Percentiles rank a stretch among this genome's conserved stretches.
Evolutionary conservation across 2,329 filamentous ascomycete genomes (phyloP).

Genomic region (Aspergillus ibericus): DNA sequence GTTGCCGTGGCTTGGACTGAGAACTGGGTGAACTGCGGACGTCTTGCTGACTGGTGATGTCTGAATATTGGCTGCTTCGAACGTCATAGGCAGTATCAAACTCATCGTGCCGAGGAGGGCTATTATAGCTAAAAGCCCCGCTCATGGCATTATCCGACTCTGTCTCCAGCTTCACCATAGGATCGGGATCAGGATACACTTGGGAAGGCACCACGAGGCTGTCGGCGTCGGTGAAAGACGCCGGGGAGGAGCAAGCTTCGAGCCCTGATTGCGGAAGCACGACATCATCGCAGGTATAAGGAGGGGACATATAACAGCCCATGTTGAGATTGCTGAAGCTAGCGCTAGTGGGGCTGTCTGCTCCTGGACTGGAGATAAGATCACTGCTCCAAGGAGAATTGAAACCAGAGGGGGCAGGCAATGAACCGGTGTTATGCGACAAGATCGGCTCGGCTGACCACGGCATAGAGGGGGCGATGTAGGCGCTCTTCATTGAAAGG

Average conservation of each 20-base stretch:
- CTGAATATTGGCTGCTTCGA: neutral
- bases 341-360: slow-evolving; percentile 27
- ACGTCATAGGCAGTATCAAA: neutral
- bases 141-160: neutral
- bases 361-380: slow-evolving; percentile 24
- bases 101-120: neutral
- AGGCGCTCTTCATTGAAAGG: neutral
- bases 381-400: slow-evolving; percentile 22
- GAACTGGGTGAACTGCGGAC: neutral
- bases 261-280: slow-evolving; percentile 12
- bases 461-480: neutral
- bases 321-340: slow-evolving; percentile 16
- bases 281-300: slow-evolving; percentile 20
- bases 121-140: neutral
- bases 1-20: neutral
- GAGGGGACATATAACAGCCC: slow-evolving; percentile 22
- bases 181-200: slow-evolving; percentile 22
- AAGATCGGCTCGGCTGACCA: neutral
- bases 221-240: slow-evolving; percentile 11
- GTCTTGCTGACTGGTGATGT: neutral
- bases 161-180: slow-evolving; percentile 15
- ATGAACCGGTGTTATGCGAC: neutral
- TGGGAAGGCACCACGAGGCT: slow-evolving; percentile 11
- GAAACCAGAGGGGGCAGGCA: slow-evolving; percentile 3
- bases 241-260: slow-evolving; percentile 19